A percentile compares a stretch with the other conserved stretches of the same genome.
phyloP scores from a whole-genome alignment of 495 filamentous ascomycete genomes.

The Penicillium robsamsonii region DNA sequence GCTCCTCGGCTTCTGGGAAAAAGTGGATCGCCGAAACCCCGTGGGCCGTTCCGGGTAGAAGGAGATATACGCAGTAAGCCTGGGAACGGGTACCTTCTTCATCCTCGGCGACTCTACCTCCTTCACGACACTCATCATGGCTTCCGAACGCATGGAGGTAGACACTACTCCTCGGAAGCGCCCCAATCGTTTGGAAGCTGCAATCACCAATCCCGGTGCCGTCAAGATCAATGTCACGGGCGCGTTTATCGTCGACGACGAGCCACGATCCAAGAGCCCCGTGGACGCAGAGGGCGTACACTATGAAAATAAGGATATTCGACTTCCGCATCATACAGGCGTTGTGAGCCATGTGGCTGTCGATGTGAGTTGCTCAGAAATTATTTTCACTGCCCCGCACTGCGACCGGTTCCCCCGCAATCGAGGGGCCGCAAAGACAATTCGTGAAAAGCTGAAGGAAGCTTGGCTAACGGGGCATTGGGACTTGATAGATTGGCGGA shows the following conservation, averaged over 20 bases:
- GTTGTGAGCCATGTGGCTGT: slow-evolving; percentile 94
- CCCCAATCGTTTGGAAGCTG: slow-evolving; percentile 53
- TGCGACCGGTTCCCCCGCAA: slow-evolving; percentile 35
- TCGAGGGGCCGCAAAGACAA: slow-evolving; percentile 5
- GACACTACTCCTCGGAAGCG: slow-evolving; percentile 24
- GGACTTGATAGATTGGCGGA: slow-evolving; percentile 80
- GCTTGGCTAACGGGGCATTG: slow-evolving; percentile 23
- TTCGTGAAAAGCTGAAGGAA: slow-evolving; percentile 9
- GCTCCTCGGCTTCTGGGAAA: slow-evolving; percentile 21
- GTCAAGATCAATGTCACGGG: slow-evolving; percentile 93
- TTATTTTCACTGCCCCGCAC: slow-evolving; percentile 33
- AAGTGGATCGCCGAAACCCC: neutral
- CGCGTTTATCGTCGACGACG: slow-evolving; percentile 91
- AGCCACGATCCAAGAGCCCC: slow-evolving; percentile 52
- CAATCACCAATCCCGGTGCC: slow-evolving; percentile 77
- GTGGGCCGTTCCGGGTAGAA: slow-evolving; percentile 35
- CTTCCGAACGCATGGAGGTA: slow-evolving; percentile 19
- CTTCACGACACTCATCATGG: slow-evolving; percentile 16
- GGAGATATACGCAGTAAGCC: slow-evolving; percentile 52
- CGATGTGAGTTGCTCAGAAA: slow-evolving; percentile 62
- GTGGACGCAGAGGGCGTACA: slow-evolving; percentile 57
- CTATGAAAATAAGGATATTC: slow-evolving; percentile 85
- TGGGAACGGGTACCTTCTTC: slow-evolving; percentile 36
- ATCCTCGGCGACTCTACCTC: slow-evolving; percentile 2
- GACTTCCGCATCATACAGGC: slow-evolving; percentile 90